Conservation (phyloP, 2,329 filamentous ascomycete genomes). For the Alternaria arborescens region DNA sequence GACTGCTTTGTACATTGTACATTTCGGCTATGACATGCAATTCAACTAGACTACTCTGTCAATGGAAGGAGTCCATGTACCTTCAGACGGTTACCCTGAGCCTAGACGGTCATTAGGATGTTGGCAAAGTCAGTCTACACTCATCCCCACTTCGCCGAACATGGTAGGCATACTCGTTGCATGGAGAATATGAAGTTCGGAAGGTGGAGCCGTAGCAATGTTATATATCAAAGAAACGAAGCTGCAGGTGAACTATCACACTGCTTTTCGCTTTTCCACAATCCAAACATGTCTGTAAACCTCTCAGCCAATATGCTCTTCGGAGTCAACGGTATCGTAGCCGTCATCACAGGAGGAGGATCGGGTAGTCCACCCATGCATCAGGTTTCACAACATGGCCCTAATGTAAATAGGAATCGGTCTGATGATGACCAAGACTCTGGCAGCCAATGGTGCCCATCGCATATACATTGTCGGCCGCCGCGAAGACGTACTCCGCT, state of each 20-base stretch:
- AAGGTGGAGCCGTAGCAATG: slow-evolving; percentile 13
- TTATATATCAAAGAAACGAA: background rate
- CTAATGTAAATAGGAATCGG: slow-evolving; percentile 25
- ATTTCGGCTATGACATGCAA: background rate
- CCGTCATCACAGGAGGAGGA: slow-evolving; percentile 35
- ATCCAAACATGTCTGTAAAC: slow-evolving; percentile 7
- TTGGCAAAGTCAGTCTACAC: background rate
- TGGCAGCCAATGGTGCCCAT: slow-evolving; percentile 30
- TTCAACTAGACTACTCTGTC: background rate
- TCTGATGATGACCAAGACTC: slow-evolving; percentile 28
- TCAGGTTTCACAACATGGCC: background rate
- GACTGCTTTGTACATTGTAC: background rate
- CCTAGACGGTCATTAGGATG: background rate
- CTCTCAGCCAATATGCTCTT: slow-evolving; percentile 26
- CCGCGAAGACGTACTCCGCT: slow-evolving; percentile 18
- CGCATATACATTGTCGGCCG: slow-evolving; percentile 34
- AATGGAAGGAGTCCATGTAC: background rate
- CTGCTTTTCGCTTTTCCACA: background rate
- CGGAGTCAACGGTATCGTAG: slow-evolving; percentile 30
- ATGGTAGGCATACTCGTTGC: background rate
- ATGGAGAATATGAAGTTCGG: slow-evolving; percentile 2
- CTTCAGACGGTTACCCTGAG: background rate
- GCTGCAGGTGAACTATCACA: background rate
- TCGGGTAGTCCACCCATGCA: slow-evolving; percentile 16
- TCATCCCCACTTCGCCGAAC: background rate